Conservation (phyloP, 768 basidiomycete genomes). For the Calocybe indica region DNA sequence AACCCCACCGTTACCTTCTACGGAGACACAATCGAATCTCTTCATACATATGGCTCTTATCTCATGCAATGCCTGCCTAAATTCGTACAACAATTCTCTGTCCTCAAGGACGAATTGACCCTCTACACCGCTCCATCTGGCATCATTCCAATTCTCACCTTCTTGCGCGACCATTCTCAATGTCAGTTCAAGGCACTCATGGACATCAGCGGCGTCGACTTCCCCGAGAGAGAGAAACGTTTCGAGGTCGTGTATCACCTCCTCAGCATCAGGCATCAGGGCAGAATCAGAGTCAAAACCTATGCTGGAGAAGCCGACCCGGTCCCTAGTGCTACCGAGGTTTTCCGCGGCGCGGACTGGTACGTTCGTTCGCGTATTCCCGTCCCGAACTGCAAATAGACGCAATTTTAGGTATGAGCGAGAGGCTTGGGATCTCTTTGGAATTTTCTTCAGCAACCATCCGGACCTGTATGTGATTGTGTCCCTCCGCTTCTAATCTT, state of each 20-base stretch:
- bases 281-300: conserved; percentile 93
- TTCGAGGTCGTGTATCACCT: conserved; percentile 98
- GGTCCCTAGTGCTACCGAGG: conserved; percentile 72
- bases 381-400: not conserved
- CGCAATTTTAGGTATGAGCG: conserved; percentile 74
- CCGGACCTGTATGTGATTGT: conserved; percentile 78
- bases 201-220: conserved; percentile 96
- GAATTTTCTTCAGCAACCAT: conserved; percentile 94
- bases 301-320: conserved; percentile 91
- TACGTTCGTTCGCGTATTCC: conserved; percentile 23
- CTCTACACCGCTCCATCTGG: conserved; percentile 82
- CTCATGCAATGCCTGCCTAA: conserved; percentile 91
- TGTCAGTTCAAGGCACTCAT: conserved; percentile 90
- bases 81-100: conserved; percentile 96
- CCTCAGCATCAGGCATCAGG: conserved; percentile 70
- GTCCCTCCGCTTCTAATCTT: not conserved
- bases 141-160: conserved; percentile 80
- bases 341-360: conserved; percentile 96
- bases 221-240: conserved; percentile 85
- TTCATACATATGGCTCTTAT: conserved; percentile 93
- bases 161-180: conserved; percentile 92
- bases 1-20: conserved; percentile 76
- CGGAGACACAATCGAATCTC: conserved; percentile 64
- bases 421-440: conserved; percentile 97
- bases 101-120: conserved; percentile 92